Evolutionary conservation across 1,284 basidiomycete genomes (phyloP), one percentile per base, ranked within the genome.

Genomic region (Waitea zeae): DNA sequence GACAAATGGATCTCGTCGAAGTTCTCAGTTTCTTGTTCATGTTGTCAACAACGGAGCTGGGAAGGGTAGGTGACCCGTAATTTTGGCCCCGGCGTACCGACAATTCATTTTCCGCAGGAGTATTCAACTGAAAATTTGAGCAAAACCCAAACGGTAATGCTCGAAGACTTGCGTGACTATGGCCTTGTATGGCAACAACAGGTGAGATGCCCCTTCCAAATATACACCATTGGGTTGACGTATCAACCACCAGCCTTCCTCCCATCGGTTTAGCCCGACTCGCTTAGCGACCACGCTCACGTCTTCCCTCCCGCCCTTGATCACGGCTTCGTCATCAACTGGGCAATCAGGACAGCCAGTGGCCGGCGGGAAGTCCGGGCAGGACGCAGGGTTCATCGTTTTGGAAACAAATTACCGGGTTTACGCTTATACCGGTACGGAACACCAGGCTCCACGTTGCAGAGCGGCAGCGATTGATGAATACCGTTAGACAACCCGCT

Each of bases 341-440:
- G n/a, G n/a, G n/a, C n/a, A n/a, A n/a, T n/a, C n/a, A n/a, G n/a
- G n/a, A n/a, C n/a, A n/a, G 60, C 64, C 34, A 66, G 66, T 37
- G 58, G 59, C 40, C 66, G 64, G 40, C n/a, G n/a, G n/a, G n/a
- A n/a, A n/a, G n/a, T n/a, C n/a, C n/a, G 63, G 67, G 17, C 64
- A 68, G 47, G 49, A 50, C 39, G 82, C 90, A 52, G 86, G 88
- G 3, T 98, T 96, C 59, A 80, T 98, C 44, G 81, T 98, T 45
- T 67, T 99, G 24, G 95, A 99, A 61, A 98, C 95, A 15, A 98
- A 98, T 59, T 98, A 97, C 59, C 81, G 92, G 42, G 61, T 98
- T 38, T 99, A 98, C 54, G 95, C 95, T 1, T 98, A 99, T 55
- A 99, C 95, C 26, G 81, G 87, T 88, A 54, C 43, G 58, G 47